phyloP scores from a whole-genome alignment of 768 basidiomycete species.

The Dentipellis fragilis region DNA sequence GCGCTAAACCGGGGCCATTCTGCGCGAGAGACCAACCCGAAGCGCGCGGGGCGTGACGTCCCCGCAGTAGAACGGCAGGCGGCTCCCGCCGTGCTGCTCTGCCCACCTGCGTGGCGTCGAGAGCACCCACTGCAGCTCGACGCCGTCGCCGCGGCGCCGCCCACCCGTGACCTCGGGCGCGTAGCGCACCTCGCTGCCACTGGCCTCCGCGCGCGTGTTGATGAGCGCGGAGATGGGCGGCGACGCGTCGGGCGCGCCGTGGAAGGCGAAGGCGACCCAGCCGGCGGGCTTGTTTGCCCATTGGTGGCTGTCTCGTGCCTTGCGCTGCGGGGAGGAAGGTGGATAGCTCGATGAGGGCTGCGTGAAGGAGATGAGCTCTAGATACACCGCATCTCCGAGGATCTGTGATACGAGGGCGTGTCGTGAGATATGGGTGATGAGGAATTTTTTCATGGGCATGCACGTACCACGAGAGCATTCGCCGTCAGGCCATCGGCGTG shows the following conservation, averaged over 20 bases:
- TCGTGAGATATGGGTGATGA: background rate
- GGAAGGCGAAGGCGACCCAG: slow-evolving; percentile 62
- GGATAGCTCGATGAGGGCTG: slow-evolving; percentile 46
- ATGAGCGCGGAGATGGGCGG: slow-evolving; percentile 39
- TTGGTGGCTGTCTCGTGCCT: slow-evolving; percentile 32
- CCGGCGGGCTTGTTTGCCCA: slow-evolving; percentile 50
- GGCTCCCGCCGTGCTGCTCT: slow-evolving; percentile 16
- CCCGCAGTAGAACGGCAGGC: slow-evolving; percentile 65
- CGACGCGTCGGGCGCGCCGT: slow-evolving; percentile 33
- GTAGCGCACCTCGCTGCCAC: slow-evolving; percentile 34
- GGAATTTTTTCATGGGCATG: background rate
- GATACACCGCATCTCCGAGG: slow-evolving; percentile 47
- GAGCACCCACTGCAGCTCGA: slow-evolving; percentile 49
- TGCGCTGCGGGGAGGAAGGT: slow-evolving; percentile 33
- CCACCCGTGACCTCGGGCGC: slow-evolving; percentile 39
- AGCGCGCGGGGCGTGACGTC: slow-evolving; percentile 53
- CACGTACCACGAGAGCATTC: slow-evolving; percentile 53
- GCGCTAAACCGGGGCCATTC: too few species aligned
- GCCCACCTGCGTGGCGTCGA: slow-evolving; percentile 23
- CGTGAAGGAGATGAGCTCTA: slow-evolving; percentile 63
- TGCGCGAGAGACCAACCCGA: slow-evolving; percentile 29
- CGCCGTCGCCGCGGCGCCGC: slow-evolving; percentile 44
- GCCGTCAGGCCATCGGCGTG: slow-evolving; percentile 54
- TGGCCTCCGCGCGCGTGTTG: slow-evolving; percentile 32
- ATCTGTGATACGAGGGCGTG: slow-evolving; percentile 24